Conservation (phyloP, 768 basidiomycete genomes). For the Suillus americanus region DNA sequence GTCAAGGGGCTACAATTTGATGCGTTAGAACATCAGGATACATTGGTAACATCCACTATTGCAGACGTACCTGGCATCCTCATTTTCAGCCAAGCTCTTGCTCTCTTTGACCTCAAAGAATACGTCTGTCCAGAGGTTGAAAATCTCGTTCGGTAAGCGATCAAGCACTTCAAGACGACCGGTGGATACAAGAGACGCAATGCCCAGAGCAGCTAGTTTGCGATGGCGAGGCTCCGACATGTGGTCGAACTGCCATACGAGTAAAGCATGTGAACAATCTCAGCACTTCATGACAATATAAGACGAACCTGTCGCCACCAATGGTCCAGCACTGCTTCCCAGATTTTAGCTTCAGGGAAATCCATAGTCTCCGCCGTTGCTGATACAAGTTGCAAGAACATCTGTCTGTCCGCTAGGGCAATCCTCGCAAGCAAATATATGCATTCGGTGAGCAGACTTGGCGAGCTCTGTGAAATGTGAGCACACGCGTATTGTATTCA, state of each 20-base stretch:
- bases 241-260: slow-evolving; percentile 70
- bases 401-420: slow-evolving; percentile 58
- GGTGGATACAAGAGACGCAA: slow-evolving; percentile 74
- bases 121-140: slow-evolving; percentile 87
- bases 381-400: slow-evolving; percentile 71
- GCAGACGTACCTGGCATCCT: slow-evolving; percentile 36
- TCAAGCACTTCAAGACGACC: slow-evolving; percentile 71
- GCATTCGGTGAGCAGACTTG: slow-evolving; percentile 58
- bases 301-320: slow-evolving; percentile 76
- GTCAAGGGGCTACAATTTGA: slow-evolving; percentile 35
- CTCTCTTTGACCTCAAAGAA: slow-evolving; percentile 85
- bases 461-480: slow-evolving; percentile 25
- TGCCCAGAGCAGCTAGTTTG: slow-evolving; percentile 82
- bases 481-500: slow-evolving; percentile 7
- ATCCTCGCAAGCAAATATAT: slow-evolving; percentile 77
- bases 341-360: slow-evolving; percentile 53
- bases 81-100: slow-evolving; percentile 35
- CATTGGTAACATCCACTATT: not conserved
- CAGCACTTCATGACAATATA: slow-evolving; percentile 1
- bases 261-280: slow-evolving; percentile 3
- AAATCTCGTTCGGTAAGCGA: slow-evolving; percentile 71
- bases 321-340: slow-evolving; percentile 69
- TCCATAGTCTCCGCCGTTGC: slow-evolving; percentile 52
- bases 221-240: slow-evolving; percentile 85
- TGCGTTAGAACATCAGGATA: not conserved